A percentile compares a stretch with the other conserved stretches of the same genome.
These are phyloP conservation scores for Coniferiporia weirii DNA, from an alignment of 1,284 basidiomycete genomes.

Conservation along the genomic window DNA sequence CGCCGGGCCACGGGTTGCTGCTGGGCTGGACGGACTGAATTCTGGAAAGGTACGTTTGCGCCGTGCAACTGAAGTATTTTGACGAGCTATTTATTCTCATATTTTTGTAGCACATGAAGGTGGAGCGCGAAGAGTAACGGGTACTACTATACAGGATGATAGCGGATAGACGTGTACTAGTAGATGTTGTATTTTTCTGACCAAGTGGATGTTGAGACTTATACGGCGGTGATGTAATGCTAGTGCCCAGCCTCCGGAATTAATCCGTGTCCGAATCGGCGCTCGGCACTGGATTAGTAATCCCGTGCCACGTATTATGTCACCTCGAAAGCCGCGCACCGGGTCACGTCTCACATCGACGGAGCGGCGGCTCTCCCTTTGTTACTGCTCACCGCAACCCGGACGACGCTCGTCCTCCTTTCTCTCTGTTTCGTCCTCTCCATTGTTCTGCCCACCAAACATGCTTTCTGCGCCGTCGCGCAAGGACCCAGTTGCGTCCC, in stretches of 20 bases:
- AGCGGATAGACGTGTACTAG: no score
- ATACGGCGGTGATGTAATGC: no score
- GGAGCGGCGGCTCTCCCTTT: background rate
- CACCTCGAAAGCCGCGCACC: background rate
- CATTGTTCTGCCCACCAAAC: background rate
- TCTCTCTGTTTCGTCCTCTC: background rate
- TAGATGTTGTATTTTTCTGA: no score
- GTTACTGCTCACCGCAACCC: background rate
- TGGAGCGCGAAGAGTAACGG: background rate
- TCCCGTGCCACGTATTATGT: no score
- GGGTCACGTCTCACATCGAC: background rate
- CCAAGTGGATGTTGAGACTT: no score
- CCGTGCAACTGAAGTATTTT: background rate
- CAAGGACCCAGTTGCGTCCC: background rate
- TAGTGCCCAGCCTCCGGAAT: no score
- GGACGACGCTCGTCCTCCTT: background rate
- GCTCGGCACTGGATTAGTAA: no score
- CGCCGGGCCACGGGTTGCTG: slow-evolving; percentile 62
- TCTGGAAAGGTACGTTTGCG: slow-evolving; percentile 14
- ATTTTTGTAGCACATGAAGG: background rate
- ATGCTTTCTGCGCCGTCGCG: background rate
- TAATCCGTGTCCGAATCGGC: no score
- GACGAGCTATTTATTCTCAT: background rate
- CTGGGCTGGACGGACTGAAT: slow-evolving; percentile 62
- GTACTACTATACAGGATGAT: background rate